Evolutionary conservation across 345 rosid species (phyloP), one percentile per base, ranked within the genome.

Genomic region (Gynandropsis gynandra): DNA sequence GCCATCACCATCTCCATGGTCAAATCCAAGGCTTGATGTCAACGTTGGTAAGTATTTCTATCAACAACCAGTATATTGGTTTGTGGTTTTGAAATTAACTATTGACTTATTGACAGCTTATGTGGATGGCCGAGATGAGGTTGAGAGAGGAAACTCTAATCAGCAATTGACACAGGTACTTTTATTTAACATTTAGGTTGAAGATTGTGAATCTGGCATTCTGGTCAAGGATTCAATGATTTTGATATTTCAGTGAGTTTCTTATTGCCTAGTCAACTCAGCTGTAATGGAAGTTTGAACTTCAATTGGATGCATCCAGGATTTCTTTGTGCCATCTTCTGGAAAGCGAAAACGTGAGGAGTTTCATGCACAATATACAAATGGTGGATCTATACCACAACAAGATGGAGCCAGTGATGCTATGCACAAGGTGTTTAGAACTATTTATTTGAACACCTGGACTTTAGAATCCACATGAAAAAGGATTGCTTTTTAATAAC

Each of bases 291-390:
- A 56, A 47, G 19, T 20, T 56, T 16, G 21, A 62, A 8, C 36
- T 63, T 47, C 34, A 38, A 27, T 53, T 65, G 53, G 58, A 60
- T 61, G 65, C 54, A 55, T 67, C 42, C 80, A 92, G 98, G 94
- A 92, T 71, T 81, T 92, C 79, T 83, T 92, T 75, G 77, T 55
- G 62, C 42, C 61, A 62, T 49, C 97, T 54, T 53, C 94, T 42
- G 97, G 95, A 62, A 92, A 92, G 69, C 73, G 98, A 46, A 92
- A 87, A 74, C 98, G 97, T 51, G 98, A 85, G 42, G 98, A 87
- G 56, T 66, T 84, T 43, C 52, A 84, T 36, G 19, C 67, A 0
- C 87, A 72, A 46, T 85, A 75, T 79, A 80, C 76, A 37, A 85
- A 79, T 74, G 90, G 98, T 71, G 85, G 89, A 41, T 83, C 71